A percentile compares a stretch with the other conserved stretches of the same genome.
These are phyloP conservation scores for Amaranthus hypochondriacus DNA, from an alignment of 148 eudicot genomes.

Conservation along the genomic window DNA sequence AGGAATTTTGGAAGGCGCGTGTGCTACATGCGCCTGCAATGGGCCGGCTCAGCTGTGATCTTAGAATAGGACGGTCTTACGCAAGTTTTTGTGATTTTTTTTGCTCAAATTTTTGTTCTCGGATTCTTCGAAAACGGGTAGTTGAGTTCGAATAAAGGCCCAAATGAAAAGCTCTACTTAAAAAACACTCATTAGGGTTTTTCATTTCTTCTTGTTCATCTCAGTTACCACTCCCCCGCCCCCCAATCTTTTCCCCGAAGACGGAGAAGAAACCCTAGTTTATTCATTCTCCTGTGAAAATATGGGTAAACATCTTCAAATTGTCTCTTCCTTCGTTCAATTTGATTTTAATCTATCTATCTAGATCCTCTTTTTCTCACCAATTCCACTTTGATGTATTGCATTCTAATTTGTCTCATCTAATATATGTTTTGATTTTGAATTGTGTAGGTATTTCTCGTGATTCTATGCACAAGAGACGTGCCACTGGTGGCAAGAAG, in stretches of 20 bases:
- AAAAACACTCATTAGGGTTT: not conserved
- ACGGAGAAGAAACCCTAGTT: constrained; percentile 7
- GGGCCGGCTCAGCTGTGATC: too few species aligned
- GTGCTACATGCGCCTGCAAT: too few species aligned
- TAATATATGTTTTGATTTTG: not conserved
- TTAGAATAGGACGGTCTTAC: too few species aligned
- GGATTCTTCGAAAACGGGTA: too few species aligned
- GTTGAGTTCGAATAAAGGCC: not conserved
- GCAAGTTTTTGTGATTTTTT: too few species aligned
- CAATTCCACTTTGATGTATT: not conserved
- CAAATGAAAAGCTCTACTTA: not conserved
- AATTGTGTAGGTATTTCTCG: constrained; percentile 57
- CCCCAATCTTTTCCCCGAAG: not conserved
- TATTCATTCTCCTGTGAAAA: constrained; percentile 1
- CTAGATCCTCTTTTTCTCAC: not conserved
- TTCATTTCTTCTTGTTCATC: not conserved
- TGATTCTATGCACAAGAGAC: constrained; percentile 79
- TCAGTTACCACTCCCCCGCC: not conserved
- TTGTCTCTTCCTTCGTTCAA: not conserved
- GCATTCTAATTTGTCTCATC: not conserved
- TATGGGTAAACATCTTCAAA: constrained; percentile 8
- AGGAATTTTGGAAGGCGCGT: too few species aligned
- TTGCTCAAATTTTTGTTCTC: too few species aligned
- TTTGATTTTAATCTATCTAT: not conserved
- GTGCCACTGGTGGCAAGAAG: constrained; percentile 83